These are phyloP conservation scores for Hamamelis virginiana DNA, from an alignment of 164 flowering plant genomes.

Conservation along the genomic window DNA sequence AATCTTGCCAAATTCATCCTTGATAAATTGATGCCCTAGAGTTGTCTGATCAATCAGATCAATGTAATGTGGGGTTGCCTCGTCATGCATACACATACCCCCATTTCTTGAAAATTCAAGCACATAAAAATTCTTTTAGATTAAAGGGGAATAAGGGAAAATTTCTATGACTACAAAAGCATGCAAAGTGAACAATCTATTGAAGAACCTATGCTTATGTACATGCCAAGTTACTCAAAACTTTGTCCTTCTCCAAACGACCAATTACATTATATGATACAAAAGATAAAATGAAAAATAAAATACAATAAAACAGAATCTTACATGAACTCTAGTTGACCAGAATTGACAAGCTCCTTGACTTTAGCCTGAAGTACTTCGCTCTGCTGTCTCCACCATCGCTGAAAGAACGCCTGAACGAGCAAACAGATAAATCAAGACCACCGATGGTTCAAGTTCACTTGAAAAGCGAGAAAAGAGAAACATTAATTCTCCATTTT, in stretches of 20 bases:
- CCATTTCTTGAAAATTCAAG: slow-evolving; percentile 60
- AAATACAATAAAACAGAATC: neutral
- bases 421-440: neutral
- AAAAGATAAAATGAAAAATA: neutral
- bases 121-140: neutral
- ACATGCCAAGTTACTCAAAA: too few species aligned
- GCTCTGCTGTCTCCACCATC: slow-evolving; percentile 69
- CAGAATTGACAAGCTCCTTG: slow-evolving; percentile 43
- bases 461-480: neutral
- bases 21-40: slow-evolving; percentile 68
- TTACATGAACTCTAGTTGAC: slow-evolving; percentile 64
- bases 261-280: neutral
- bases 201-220: too few species aligned
- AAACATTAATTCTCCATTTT: neutral
- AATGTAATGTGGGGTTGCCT: slow-evolving; percentile 78
- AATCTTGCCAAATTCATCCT: slow-evolving; percentile 49
- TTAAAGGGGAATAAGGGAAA: neutral
- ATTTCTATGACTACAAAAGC: neutral
- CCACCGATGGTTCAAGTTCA: neutral
- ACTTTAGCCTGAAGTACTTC: slow-evolving; percentile 31
- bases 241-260: neutral
- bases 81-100: slow-evolving; percentile 90
- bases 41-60: slow-evolving; percentile 91
- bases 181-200: neutral
- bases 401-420: slow-evolving; percentile 53